phyloP scores from a whole-genome alignment of 2,329 filamentous ascomycete species.

The Botrytis aclada region DNA sequence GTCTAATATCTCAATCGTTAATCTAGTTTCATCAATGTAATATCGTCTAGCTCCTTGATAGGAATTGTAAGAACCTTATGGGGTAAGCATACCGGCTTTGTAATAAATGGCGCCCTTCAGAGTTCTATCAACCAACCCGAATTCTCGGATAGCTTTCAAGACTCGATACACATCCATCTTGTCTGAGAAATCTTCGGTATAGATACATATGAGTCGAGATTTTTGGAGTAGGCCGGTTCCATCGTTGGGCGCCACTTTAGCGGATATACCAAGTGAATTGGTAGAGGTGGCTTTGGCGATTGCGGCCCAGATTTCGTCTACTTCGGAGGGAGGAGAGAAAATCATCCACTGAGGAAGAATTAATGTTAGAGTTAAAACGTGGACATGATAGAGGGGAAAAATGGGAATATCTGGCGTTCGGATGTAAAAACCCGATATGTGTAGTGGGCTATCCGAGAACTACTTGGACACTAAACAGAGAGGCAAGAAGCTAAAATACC shows the following conservation, averaged over 20 bases:
- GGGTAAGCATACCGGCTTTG: constrained; percentile 48
- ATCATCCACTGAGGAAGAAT: constrained; percentile 74
- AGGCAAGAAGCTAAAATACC: constrained; percentile 72
- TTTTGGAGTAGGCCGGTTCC: constrained; percentile 39
- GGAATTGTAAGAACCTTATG: background rate
- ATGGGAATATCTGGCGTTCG: background rate
- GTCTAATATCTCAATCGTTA: constrained; percentile 44
- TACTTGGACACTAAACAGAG: constrained; percentile 51
- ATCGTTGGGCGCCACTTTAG: constrained; percentile 65
- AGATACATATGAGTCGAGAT: constrained; percentile 68
- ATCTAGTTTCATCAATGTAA: background rate
- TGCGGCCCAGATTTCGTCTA: constrained; percentile 62
- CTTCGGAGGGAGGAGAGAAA: constrained; percentile 53
- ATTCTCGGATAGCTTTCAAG: constrained; percentile 56
- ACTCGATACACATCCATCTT: constrained; percentile 66
- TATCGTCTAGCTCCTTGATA: background rate
- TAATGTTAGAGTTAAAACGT: background rate
- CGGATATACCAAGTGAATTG: constrained; percentile 66
- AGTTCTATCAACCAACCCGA: constrained; percentile 54
- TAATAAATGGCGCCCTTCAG: constrained; percentile 63
- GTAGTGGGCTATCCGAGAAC: too few species aligned
- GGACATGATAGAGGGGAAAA: background rate
- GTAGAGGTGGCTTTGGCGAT: constrained; percentile 65
- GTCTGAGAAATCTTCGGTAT: constrained; percentile 73
- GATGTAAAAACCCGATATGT: background rate